Base-by-base conservation (phyloP, 352 stramenopile genomes). In the Peronospora belbahrii region DNA sequence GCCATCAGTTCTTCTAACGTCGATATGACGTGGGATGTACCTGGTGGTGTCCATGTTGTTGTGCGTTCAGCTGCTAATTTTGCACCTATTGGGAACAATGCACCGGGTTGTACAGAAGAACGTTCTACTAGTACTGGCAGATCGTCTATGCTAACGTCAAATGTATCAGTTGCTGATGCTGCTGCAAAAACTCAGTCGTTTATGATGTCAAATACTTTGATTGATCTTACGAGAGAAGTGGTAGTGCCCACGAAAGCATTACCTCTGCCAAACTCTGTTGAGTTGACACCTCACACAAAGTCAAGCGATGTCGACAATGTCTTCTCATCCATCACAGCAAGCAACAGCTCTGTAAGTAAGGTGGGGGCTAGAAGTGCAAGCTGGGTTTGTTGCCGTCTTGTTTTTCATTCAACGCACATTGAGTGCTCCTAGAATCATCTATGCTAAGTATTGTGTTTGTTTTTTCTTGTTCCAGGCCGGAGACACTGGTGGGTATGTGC, bases 321-420 rank as follows among this genome's bases (percentile, higher is more conserved):
- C 5, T 58, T 52, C 11, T 62, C 59, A 17, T 40, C 60, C 11
- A 55, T 63, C 11, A 55, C 55, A 35, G 49, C 48, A 36, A 59
- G 31, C 38, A 65, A 45, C 28, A 61, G 49, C 30, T 52, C 46
- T 9, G 65, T 43, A 19, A 67, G 35, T 52, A 44, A 52, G 17
- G 56, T 40, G 1, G 48, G 58, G 36, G 41, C 48, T 18, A 39
- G 39, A 19, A 60, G 36, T 15, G 9, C 56, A 42, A 38, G 11
- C 31, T 41, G 28, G 59, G 59, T 69, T 38, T 15, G 50, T 59
- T 43, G 9, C 30, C 11, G 18, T 8, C 9, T 11, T 24, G n/a
- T 28, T 4, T 42, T 45, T 7, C 24, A 33, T 43, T 27, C 31
- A 13, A 20, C 17, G 6, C 35, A 23, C 19, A 28, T 30, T 18